A percentile compares a stretch with the other conserved stretches of the same genome.
phyloP scores from a whole-genome alignment of 176 grass and related monocot species.

The Avena atlantica region DNA sequence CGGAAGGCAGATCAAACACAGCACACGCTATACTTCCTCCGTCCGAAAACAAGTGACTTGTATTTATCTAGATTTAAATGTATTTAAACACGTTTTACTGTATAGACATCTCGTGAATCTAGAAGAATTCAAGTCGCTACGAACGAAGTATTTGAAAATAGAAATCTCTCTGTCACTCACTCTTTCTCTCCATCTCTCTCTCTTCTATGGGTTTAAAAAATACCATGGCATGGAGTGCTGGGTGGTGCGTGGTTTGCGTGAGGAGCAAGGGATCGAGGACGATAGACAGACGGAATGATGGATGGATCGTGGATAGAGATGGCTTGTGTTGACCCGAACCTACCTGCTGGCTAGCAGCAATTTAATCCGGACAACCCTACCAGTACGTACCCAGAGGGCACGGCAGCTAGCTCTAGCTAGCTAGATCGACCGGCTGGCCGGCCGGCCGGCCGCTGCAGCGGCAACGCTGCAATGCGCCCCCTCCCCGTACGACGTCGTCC shows the following conservation, averaged over 20 bases:
- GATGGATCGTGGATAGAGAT: constrained; percentile 29
- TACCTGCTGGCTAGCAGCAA: constrained; percentile 27
- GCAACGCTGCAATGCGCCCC: too few species aligned
- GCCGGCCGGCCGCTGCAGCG: too few species aligned
- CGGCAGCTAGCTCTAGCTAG: not conserved
- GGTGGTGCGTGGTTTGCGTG: constrained; percentile 44
- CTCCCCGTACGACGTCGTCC: too few species aligned
- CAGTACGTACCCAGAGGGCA: not conserved
- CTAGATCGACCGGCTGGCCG: not conserved
- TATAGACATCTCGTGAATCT: too few species aligned
- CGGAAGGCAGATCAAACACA: too few species aligned
- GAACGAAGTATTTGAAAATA: not conserved
- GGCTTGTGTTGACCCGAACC: constrained; percentile 42
- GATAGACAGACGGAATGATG: constrained; percentile 64
- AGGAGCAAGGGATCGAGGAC: constrained; percentile 40
- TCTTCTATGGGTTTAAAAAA: not conserved
- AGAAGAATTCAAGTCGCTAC: too few species aligned
- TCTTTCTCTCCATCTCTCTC: not conserved
- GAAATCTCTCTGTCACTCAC: not conserved
- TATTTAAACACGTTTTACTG: too few species aligned
- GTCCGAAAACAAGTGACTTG: too few species aligned
- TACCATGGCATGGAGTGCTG: not conserved
- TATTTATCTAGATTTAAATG: too few species aligned
- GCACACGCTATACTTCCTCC: too few species aligned
- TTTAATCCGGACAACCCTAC: not conserved